phyloP scores from a whole-genome alignment of 768 basidiomycete genomes.

The Coprinopsis sp. region DNA sequence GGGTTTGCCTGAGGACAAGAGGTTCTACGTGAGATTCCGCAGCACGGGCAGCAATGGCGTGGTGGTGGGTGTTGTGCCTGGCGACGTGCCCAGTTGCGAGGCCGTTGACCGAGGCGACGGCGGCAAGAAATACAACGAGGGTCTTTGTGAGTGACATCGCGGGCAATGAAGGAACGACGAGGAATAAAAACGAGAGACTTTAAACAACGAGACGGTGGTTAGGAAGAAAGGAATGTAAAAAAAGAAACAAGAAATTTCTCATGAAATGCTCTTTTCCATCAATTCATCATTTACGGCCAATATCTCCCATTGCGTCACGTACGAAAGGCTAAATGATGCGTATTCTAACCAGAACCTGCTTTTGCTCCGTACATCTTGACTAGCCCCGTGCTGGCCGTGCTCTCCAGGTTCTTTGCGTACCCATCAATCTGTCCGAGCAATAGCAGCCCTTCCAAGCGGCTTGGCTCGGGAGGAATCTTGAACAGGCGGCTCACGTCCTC shows the following conservation, averaged over 20 bases:
- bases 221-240: conserved; percentile 5
- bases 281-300: conserved; percentile 11
- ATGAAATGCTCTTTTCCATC: conserved; percentile 2
- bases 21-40: conserved; percentile 30
- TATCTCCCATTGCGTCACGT: neutral
- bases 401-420: conserved; percentile 72
- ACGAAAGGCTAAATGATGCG: neutral
- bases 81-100: conserved; percentile 39
- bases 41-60: conserved; percentile 41
- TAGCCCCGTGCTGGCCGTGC: conserved; percentile 55
- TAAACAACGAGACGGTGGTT: conserved; percentile 4
- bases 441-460: conserved; percentile 81
- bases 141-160: conserved; percentile 39
- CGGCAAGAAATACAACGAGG: conserved; percentile 40
- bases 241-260: conserved; percentile 1
- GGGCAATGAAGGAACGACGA: conserved; percentile 12
- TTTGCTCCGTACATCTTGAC: conserved; percentile 82
- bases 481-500: conserved; percentile 81
- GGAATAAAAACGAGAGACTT: conserved; percentile 8
- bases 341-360: conserved; percentile 17
- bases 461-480: conserved; percentile 86
- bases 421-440: conserved; percentile 85
- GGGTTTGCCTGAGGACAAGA: conserved; percentile 18
- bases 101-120: conserved; percentile 34
- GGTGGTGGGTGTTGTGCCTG: conserved; percentile 35